Conservation (phyloP, 257 asterid species). For the Lantana camara region DNA sequence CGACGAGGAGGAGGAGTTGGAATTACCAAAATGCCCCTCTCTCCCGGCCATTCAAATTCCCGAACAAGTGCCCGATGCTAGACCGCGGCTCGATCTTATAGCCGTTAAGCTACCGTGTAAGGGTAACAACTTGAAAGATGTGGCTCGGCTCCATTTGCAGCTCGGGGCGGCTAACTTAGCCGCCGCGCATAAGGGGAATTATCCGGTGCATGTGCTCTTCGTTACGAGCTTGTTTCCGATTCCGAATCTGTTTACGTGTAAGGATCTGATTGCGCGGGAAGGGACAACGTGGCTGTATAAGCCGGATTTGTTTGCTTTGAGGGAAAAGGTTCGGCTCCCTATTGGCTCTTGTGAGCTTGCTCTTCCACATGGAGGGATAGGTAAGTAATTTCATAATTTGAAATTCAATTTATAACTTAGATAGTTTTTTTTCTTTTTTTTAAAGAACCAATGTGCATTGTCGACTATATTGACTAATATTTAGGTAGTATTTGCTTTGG, state of each 20-base stretch:
- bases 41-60: constrained; percentile 55
- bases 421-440: no score
- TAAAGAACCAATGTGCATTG: no score
- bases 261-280: constrained; percentile 51
- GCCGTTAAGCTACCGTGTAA: constrained; percentile 85
- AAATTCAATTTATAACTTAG: no score
- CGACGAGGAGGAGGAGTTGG: constrained; percentile 74
- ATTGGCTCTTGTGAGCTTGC: constrained; percentile 87
- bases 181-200: constrained; percentile 55
- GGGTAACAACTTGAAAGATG: constrained; percentile 70
- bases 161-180: constrained; percentile 64
- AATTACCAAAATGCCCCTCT: constrained; percentile 68
- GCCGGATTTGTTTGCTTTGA: constrained; percentile 45
- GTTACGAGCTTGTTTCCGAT: constrained; percentile 61
- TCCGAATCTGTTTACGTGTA: constrained; percentile 65
- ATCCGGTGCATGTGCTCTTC: constrained; percentile 54
- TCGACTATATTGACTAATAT: no score
- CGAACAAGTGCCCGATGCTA: no score
- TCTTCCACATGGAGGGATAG: constrained; percentile 62
- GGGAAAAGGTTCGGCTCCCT: constrained; percentile 69
- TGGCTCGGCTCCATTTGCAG: constrained; percentile 76
- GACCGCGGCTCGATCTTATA: constrained; percentile 63
- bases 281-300: constrained; percentile 59
- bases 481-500: no score
- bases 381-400: constrained; percentile 25